Evolutionary conservation across 1,284 basidiomycete species (phyloP).

Genomic region (Apiotrichum montevideense): DNA sequence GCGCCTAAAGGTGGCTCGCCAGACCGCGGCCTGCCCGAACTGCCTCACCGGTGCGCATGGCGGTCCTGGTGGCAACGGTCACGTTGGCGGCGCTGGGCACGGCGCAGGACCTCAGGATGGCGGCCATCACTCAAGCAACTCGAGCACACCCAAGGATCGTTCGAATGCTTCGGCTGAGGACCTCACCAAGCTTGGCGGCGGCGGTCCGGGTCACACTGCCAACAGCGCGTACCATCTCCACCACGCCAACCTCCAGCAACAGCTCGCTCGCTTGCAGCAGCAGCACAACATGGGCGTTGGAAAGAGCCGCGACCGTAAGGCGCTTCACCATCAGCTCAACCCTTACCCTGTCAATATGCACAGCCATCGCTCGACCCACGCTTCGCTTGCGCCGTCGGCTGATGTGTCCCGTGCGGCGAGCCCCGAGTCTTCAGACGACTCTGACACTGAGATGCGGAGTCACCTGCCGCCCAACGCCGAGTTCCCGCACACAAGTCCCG

Average conservation of each 20-base stretch:
- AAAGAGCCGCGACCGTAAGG: conserved; percentile 6
- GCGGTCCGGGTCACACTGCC: conserved; percentile 1
- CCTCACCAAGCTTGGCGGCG: conserved; percentile 26
- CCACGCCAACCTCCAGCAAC: conserved; percentile 34
- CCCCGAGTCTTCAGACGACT: conserved; percentile 40
- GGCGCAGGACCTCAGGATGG: conserved; percentile 23
- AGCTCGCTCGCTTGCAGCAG: conserved; percentile 34
- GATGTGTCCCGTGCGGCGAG: conserved; percentile 39
- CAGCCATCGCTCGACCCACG: conserved; percentile 23
- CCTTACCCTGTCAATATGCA: conserved; percentile 41
- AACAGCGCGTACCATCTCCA: conserved; percentile 32
- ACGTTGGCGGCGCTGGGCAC: conserved; percentile 22
- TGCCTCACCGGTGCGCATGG: conserved; percentile 35
- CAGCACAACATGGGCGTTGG: conserved; percentile 26
- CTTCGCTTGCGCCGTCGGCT: conserved; percentile 29
- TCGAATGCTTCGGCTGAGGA: conserved; percentile 33
- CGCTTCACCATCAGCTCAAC: conserved; percentile 25
- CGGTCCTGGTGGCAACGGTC: conserved; percentile 15
- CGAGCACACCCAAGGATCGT: conserved; percentile 43
- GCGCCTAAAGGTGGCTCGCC: conserved; percentile 47
- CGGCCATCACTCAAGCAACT: conserved; percentile 35
- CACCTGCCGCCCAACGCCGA: background rate
- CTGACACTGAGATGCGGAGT: conserved; percentile 37
- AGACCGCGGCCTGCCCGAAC: conserved; percentile 46
- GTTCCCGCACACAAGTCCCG: conserved; percentile 50